Base-by-base conservation (phyloP, 352 stramenopile genomes). In the Phytophthora idaei region DNA sequence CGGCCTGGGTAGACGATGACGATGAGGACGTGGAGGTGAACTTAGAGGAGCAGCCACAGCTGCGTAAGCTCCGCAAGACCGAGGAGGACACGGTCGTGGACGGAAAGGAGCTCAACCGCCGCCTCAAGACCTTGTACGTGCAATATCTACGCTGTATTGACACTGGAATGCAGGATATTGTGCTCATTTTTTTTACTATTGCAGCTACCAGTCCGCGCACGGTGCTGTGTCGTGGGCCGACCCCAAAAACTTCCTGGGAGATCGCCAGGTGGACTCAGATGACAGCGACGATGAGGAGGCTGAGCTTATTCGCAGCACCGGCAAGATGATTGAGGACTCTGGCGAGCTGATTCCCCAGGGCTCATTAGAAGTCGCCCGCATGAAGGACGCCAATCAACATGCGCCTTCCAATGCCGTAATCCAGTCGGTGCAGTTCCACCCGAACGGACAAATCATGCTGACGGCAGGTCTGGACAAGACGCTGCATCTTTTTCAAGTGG, bases 371-470 rank as follows among this genome's bases (percentile, higher is more conserved):
- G 75, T 96, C 9, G 69, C 61, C 8, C 83, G 92, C 31, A 89
- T 97, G 73, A 96, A 96, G 58, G 94, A 98, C 63, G 90, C 93
- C 21, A 98, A 98, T 74, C 87, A 96, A 65, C 88, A 96, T 61
- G 81, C 83, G 32, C 88, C 88, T 39, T 93, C 87, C 32, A 87
- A 87, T 67, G 85, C 91, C 0, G 85, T 94, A 3, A 85, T 98
- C 28, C 87, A 94, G 64, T 87, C 88, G 41, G 82, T 98, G 53
- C 76, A 94, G 56, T 98, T 98, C 67, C 93, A 98, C 71, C 63
- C 83, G 37, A 94, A 96, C 31, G 81, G 86, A 15, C 91, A 96
- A 56, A 64, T 98, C 15, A 64, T 98, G 60, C 71, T 98, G 0
- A 97, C 94, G 0, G 93, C 87, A 4, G 93, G 93, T 12, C 81